These are phyloP conservation scores for Crithidia bombi DNA, from an alignment of 208 protist species.

Conservation along the genomic window DNA sequence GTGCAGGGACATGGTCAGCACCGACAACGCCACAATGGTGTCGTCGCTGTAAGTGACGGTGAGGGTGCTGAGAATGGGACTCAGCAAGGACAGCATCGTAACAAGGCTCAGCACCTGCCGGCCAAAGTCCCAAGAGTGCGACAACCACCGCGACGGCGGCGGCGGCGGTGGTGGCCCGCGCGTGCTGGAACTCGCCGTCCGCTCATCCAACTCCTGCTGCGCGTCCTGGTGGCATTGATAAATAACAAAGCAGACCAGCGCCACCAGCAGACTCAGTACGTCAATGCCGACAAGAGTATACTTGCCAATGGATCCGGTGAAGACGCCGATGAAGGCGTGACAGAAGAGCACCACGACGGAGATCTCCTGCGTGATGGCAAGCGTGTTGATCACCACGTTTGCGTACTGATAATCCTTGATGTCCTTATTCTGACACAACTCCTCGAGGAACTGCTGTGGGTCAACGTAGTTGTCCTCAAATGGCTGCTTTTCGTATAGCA, in stretches of 20 bases:
- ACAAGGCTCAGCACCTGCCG: slow-evolving; percentile 63
- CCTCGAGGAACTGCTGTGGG: slow-evolving; percentile 74
- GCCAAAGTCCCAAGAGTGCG: slow-evolving; percentile 50
- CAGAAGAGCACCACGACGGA: slow-evolving; percentile 89
- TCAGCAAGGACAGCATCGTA: slow-evolving; percentile 70
- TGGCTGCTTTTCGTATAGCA: slow-evolving; percentile 84
- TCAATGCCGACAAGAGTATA: slow-evolving; percentile 74
- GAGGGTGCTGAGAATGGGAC: slow-evolving; percentile 82
- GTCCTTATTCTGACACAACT: slow-evolving; percentile 83
- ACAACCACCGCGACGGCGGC: slow-evolving; percentile 34
- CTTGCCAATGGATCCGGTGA: slow-evolving; percentile 35
- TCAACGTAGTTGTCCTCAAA: slow-evolving; percentile 94
- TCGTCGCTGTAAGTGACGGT: slow-evolving; percentile 88
- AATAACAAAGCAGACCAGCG: slow-evolving; percentile 30
- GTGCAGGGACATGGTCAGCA: slow-evolving; percentile 82
- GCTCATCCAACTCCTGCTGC: slow-evolving; percentile 18
- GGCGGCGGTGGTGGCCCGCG: slow-evolving; percentile 18
- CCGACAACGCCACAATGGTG: slow-evolving; percentile 88
- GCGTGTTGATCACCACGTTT: slow-evolving; percentile 81
- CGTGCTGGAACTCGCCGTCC: slow-evolving; percentile 24
- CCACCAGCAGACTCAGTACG: slow-evolving; percentile 30
- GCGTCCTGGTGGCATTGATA: slow-evolving; percentile 36
- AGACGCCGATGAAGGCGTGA: slow-evolving; percentile 65
- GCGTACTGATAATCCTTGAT: slow-evolving; percentile 74
- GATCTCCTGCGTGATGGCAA: slow-evolving; percentile 87